Evolutionary conservation across 1,284 basidiomycete genomes (phyloP).

Genomic region (Leccinum holopus): DNA sequence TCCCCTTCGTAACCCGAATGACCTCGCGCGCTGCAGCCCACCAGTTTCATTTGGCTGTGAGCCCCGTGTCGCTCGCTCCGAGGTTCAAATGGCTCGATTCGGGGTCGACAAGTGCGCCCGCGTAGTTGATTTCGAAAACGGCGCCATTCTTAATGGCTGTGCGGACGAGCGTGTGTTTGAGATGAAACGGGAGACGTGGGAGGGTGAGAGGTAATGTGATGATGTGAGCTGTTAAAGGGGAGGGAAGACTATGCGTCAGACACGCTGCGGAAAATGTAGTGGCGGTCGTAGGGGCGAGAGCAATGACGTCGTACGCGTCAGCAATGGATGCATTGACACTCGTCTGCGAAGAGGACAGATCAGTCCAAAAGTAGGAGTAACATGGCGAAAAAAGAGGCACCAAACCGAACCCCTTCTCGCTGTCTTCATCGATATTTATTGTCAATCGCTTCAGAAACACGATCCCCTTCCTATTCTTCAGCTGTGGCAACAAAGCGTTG

Average conservation of each 20-base stretch:
- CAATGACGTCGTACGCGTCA: slow-evolving; percentile 71
- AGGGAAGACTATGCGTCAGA: slow-evolving; percentile 77
- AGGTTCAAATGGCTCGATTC: slow-evolving; percentile 45
- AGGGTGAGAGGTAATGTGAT: slow-evolving; percentile 79
- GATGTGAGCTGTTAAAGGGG: slow-evolving; percentile 76
- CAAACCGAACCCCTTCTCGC: slow-evolving; percentile 78
- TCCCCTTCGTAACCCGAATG: slow-evolving; percentile 73
- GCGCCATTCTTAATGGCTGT: slow-evolving; percentile 82
- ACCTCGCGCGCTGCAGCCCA: slow-evolving; percentile 77
- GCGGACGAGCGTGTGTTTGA: slow-evolving; percentile 80
- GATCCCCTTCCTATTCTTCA: slow-evolving; percentile 56
- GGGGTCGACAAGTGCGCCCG: slow-evolving; percentile 63
- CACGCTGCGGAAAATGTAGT: slow-evolving; percentile 76
- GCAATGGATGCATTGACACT: slow-evolving; percentile 57
- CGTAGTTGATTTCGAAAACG: slow-evolving; percentile 80
- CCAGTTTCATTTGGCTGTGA: slow-evolving; percentile 70
- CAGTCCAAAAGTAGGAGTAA: not conserved
- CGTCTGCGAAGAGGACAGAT: slow-evolving; percentile 42
- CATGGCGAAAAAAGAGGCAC: slow-evolving; percentile 40
- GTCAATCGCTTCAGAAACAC: slow-evolving; percentile 68
- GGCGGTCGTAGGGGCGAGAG: slow-evolving; percentile 70
- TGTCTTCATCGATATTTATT: slow-evolving; percentile 71
- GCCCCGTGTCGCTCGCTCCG: slow-evolving; percentile 52
- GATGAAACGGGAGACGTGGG: slow-evolving; percentile 74
- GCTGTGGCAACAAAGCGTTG: slow-evolving; percentile 49